Evolutionary conservation across 495 filamentous ascomycete species (phyloP).

Genomic region (Neurospora sp.): DNA sequence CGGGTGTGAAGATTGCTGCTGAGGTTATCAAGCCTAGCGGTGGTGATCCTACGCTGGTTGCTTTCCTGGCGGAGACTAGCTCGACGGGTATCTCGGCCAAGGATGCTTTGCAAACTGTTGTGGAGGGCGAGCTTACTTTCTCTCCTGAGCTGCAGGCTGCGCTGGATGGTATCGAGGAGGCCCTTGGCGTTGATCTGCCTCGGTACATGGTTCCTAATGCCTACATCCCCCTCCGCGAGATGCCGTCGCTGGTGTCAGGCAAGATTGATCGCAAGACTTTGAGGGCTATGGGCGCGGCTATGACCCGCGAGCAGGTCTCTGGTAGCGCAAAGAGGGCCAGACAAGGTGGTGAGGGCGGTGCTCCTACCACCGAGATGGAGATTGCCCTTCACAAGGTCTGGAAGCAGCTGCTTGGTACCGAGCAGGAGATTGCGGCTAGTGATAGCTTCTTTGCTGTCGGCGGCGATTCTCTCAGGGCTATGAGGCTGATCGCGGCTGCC

Average conservation of each 20-base stretch:
- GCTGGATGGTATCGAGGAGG: constrained; percentile 17
- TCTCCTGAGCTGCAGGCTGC: constrained; percentile 19
- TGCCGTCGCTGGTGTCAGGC: constrained; percentile 47
- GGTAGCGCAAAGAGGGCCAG: constrained; percentile 15
- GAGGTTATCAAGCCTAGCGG: constrained; percentile 35
- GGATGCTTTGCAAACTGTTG: constrained; percentile 2
- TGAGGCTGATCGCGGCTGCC: constrained; percentile 41
- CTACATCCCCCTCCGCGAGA: constrained; percentile 46
- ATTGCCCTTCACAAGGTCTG: constrained; percentile 19
- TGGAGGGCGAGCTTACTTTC: constrained; percentile 9
- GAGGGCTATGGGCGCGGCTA: constrained; percentile 23
- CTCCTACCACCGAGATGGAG: constrained; percentile 22
- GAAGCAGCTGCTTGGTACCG: constrained; percentile 20
- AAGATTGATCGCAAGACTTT: constrained; percentile 55
- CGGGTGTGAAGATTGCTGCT: constrained; percentile 23
- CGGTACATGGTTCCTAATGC: constrained; percentile 53
- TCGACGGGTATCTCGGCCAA: constrained; percentile 11
- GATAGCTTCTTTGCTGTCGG: constrained; percentile 46
- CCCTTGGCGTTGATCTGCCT: constrained; percentile 31
- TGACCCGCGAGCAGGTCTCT: constrained; percentile 25
- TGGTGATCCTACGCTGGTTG: constrained; percentile 30
- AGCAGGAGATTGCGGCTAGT: constrained; percentile 16
- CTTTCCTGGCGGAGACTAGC: constrained; percentile 25
- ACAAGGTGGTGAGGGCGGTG: neutral
- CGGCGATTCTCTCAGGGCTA: constrained; percentile 44